Evolutionary conservation across 176 grass and related monocot species (phyloP), one percentile per base, ranked within the genome.

Genomic region (Avena insularis): DNA sequence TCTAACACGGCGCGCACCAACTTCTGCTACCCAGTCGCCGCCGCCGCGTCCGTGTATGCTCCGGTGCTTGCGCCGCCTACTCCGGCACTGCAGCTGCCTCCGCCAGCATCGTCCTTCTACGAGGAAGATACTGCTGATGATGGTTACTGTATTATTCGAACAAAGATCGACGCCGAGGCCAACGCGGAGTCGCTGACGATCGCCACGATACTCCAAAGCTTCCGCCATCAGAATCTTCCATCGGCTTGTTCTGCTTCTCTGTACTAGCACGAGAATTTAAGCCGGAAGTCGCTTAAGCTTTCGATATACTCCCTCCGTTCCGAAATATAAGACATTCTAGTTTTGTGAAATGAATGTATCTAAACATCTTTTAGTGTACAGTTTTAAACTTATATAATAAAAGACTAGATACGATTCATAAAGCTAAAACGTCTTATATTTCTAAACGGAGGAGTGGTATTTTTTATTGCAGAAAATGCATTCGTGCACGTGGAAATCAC

Each of bases 181-280:
- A 17, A 12, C 47, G 77, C 72, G 35, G 94, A 97, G 54, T 97
- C 94, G 7, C 73, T 97, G 83, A 94, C 88, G 23, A 97, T 92
- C 36, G 92, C 94, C 5, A 84, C 88, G 16, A 97, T 97, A 55
- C 46, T 94, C 4, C 92, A 94, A 77, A 97, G 94, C 71, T 97
- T 97, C 79, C 71, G n/a, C 33, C 65, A 87, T 36, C 86, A 91
- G 7, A 69, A 8, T 8, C 61, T 45, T 25, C 45, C 75, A 0
- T 16, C 53, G 53, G 19, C 74, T 6, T 62, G 83, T 33, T 72
- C 33, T 59, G 58, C 29, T 27, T 59, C 80, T 31, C 33, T 85
- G 53, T 78, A 84, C 78, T 70, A 83, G 64, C 3, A 56, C 12
- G 3, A 1, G 15, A 17, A 19, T 29, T 6, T 3, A 6, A 53